A percentile compares a stretch with the other conserved stretches of the same genome.
Conservation (phyloP, 768 basidiomycete genomes). For the Russula brevipes region DNA sequence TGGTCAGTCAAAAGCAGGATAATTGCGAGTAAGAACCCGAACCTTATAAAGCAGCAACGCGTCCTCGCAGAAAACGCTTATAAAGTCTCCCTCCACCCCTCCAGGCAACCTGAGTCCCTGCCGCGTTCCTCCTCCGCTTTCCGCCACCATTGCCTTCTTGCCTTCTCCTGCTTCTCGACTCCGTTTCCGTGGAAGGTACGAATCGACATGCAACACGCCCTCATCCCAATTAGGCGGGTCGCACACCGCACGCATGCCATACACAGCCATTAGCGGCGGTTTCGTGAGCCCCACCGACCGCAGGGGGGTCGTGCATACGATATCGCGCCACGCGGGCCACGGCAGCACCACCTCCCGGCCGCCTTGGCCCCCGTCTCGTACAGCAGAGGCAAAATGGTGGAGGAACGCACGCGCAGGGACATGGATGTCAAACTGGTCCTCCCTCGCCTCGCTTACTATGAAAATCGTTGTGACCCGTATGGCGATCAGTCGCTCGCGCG, state of each 20-base stretch:
- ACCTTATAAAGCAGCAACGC: conserved; percentile 13
- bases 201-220: conserved; percentile 8
- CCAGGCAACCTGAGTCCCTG: not conserved
- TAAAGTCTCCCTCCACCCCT: not conserved
- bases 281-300: not conserved
- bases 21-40: too few species aligned
- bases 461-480: conserved; percentile 8
- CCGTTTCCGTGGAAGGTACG: conserved; percentile 1
- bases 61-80: conserved; percentile 15
- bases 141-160: too few species aligned
- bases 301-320: not conserved
- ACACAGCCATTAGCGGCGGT: conserved; percentile 7
- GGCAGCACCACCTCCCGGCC: not conserved
- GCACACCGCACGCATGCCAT: conserved; percentile 11
- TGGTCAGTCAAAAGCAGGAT: not conserved
- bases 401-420: conserved; percentile 6
- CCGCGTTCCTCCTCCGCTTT: not conserved
- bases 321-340: conserved; percentile 3
- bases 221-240: conserved; percentile 10
- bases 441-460: not conserved
- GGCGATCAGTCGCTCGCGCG: conserved; percentile 6
- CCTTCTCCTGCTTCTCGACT: not conserved
- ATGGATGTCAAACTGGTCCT: conserved; percentile 14
- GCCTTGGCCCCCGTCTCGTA: not conserved
- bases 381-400: not conserved